phyloP scores from a whole-genome alignment of 306 rosid genomes.

The Prosopis cineraria region DNA sequence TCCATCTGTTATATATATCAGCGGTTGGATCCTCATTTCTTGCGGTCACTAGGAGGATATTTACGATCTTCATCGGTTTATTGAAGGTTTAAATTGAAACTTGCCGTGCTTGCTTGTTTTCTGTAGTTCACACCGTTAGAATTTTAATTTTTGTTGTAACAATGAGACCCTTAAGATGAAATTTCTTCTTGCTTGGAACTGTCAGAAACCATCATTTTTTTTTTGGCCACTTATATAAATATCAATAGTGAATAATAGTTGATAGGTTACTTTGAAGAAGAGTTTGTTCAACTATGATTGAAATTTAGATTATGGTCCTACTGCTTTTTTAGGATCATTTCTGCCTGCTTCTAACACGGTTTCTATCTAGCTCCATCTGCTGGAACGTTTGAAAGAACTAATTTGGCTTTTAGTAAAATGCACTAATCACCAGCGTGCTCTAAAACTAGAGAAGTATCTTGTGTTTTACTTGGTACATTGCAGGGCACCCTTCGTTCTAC shows the following conservation, averaged over 20 bases:
- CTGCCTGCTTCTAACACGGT: slow-evolving; percentile 6
- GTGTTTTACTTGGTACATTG: slow-evolving; percentile 19
- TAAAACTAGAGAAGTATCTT: neutral
- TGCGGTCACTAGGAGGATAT: neutral
- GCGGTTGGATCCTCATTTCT: slow-evolving; percentile 11
- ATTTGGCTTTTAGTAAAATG: slow-evolving; percentile 3
- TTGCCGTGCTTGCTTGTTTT: slow-evolving; percentile 10
- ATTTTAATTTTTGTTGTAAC: neutral
- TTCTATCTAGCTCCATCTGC: neutral
- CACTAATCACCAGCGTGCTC: neutral
- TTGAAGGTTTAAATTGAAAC: neutral
- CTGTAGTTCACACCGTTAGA: neutral
- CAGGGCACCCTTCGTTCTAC: slow-evolving; percentile 92
- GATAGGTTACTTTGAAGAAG: slow-evolving; percentile 3
- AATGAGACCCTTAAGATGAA: slow-evolving; percentile 33
- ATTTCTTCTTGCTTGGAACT: neutral
- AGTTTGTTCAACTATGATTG: slow-evolving; percentile 11
- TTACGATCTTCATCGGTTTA: neutral
- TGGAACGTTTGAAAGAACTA: neutral
- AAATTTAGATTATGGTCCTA: neutral
- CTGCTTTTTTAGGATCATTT: slow-evolving; percentile 13
- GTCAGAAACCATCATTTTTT: neutral
- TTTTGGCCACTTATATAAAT: neutral
- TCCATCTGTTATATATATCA: neutral
- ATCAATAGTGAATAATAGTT: neutral